These are phyloP conservation scores for Xylaria longipes DNA, from an alignment of 495 filamentous ascomycete genomes.

Conservation along the genomic window DNA sequence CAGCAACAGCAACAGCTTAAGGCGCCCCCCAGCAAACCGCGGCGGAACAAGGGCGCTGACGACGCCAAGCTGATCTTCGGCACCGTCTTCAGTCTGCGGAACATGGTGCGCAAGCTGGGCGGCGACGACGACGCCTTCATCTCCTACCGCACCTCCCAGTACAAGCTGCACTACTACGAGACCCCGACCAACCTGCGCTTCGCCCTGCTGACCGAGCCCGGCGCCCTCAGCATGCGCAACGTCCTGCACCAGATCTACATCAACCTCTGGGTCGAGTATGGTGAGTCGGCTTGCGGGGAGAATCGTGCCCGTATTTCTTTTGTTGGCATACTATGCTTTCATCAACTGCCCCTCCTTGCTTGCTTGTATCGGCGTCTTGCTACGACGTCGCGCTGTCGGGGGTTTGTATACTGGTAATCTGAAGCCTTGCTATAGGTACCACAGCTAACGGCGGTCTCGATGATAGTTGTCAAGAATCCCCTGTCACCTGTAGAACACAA, in stretches of 20 bases:
- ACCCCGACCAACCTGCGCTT: conserved; percentile 94
- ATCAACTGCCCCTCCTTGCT: no score
- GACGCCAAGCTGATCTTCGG: conserved; percentile 98
- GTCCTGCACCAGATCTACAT: conserved; percentile 98
- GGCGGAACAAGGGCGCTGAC: conserved; percentile 71
- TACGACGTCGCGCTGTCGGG: no score
- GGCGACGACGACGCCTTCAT: conserved; percentile 93
- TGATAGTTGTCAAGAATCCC: conserved; percentile 89
- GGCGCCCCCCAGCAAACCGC: conserved; percentile 33
- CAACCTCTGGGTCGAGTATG: conserved; percentile 95
- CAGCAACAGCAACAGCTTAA: conserved; percentile 20
- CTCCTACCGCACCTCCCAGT: conserved; percentile 86
- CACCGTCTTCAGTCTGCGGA: conserved; percentile 91
- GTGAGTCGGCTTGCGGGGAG: conserved; percentile 50
- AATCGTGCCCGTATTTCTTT: background rate
- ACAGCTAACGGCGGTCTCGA: conserved; percentile 11
- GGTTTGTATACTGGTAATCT: no score
- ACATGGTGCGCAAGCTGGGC: conserved; percentile 95
- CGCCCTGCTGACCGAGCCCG: conserved; percentile 93
- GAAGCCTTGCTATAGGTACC: background rate
- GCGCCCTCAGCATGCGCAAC: conserved; percentile 86
- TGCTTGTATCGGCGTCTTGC: no score
- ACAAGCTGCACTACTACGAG: conserved; percentile 99
- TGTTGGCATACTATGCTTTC: background rate
- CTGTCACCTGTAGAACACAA: conserved; percentile 89